Evolutionary conservation across 164 flowering plant species (phyloP).

Genomic region (Dillenia suffruticosa): DNA sequence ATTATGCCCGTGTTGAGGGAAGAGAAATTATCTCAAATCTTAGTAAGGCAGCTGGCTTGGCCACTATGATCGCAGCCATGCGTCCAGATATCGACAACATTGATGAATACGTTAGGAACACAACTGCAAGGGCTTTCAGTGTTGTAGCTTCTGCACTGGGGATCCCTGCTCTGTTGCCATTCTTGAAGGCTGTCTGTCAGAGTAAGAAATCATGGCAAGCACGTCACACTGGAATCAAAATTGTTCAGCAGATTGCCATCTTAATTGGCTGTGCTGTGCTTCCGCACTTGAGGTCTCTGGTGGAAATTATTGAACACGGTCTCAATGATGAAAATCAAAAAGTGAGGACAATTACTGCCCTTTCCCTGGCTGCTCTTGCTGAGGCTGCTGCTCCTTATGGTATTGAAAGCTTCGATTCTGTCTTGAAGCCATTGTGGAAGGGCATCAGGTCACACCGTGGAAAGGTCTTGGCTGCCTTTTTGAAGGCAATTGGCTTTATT

Average conservation of each 20-base stretch:
- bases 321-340: constrained; percentile 97
- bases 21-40: constrained; percentile 96
- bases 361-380: constrained; percentile 95
- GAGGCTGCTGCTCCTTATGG: constrained; percentile 99
- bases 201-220: constrained; percentile 99
- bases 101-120: constrained; percentile 97
- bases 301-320: constrained; percentile 95
- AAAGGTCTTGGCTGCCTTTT: constrained; percentile 97
- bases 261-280: constrained; percentile 97
- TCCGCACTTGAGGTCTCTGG: constrained; percentile 88
- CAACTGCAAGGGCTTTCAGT: constrained; percentile 98
- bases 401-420: constrained; percentile 97
- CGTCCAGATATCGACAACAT: constrained; percentile 97
- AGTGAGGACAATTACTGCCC: constrained; percentile 91
- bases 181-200: constrained; percentile 96
- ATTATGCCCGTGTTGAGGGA: constrained; percentile 97
- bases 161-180: constrained; percentile 91
- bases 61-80: constrained; percentile 99
- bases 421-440: constrained; percentile 97
- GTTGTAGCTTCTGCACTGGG: constrained; percentile 99
- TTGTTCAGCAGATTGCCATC: constrained; percentile 97
- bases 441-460: constrained; percentile 97
- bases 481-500: constrained; percentile 96
- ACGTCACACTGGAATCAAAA: constrained; percentile 95
- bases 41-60: constrained; percentile 98